Percentiles rank a stretch among this genome's conserved stretches.
phyloP scores from a whole-genome alignment of 139 green algal genomes.

The Pleodorina starrii region DNA sequence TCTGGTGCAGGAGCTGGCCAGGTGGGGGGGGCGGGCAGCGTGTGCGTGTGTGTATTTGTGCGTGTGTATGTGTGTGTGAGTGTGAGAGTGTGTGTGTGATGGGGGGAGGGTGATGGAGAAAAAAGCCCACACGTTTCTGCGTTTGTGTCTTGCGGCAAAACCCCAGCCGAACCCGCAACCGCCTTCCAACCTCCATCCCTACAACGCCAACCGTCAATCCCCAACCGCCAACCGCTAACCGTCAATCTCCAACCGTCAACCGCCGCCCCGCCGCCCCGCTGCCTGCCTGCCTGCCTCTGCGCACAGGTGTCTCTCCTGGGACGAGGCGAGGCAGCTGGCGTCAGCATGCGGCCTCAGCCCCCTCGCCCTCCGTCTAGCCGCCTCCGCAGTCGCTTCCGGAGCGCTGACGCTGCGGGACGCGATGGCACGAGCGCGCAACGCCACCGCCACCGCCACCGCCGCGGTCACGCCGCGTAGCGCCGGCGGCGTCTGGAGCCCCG shows the following conservation, averaged over 20 bases:
- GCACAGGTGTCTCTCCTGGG: constrained; percentile 24
- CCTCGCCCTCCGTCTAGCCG: constrained; percentile 26
- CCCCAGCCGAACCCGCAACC: too few relatives aligned
- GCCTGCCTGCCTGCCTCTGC: too few relatives aligned
- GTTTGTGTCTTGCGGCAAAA: too few relatives aligned
- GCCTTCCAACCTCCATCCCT: too few relatives aligned
- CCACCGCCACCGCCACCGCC: background rate
- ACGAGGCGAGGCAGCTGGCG: constrained; percentile 37
- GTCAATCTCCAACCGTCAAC: too few relatives aligned
- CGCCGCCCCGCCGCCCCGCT: too few relatives aligned
- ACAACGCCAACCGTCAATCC: too few relatives aligned
- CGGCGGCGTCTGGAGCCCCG: background rate
- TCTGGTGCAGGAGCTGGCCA: constrained; percentile 22
- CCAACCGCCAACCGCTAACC: too few relatives aligned
- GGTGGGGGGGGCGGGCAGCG: background rate
- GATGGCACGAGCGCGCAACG: constrained; percentile 10
- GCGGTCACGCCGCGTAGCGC: background rate
- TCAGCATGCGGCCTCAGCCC: background rate
- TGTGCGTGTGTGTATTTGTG: background rate
- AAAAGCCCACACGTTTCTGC: too few relatives aligned
- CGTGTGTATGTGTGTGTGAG: background rate
- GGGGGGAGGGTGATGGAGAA: background rate
- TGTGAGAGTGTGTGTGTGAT: background rate
- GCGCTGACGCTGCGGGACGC: constrained; percentile 20
- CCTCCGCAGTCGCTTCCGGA: constrained; percentile 21